phyloP scores from a whole-genome alignment of 441 rosid species.

The Macaranga tanarius region DNA sequence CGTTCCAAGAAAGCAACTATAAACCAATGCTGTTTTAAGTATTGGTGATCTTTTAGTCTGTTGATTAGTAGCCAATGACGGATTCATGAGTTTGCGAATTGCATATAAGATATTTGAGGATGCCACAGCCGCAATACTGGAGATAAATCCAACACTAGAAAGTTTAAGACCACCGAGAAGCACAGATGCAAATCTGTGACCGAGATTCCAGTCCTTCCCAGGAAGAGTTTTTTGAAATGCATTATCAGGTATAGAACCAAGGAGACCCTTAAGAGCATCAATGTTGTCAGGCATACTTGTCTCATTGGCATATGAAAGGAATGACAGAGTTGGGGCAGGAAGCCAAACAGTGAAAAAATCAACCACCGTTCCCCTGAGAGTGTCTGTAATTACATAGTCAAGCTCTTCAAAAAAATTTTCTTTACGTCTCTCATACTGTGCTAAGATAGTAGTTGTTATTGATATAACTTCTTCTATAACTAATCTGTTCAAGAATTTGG shows the following conservation, averaged over 20 bases:
- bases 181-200: slow-evolving; percentile 78
- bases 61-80: slow-evolving; percentile 43
- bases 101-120: slow-evolving; percentile 60
- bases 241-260: slow-evolving; percentile 87
- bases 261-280: slow-evolving; percentile 66
- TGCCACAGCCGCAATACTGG: slow-evolving; percentile 83
- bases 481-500: slow-evolving; percentile 84
- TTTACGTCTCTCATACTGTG: slow-evolving; percentile 86
- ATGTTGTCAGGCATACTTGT: slow-evolving; percentile 47
- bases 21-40: slow-evolving; percentile 78
- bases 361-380: slow-evolving; percentile 70
- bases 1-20: slow-evolving; percentile 75
- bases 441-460: slow-evolving; percentile 81
- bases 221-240: slow-evolving; percentile 89
- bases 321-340: slow-evolving; percentile 91
- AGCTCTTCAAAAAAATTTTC: slow-evolving; percentile 86
- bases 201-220: slow-evolving; percentile 75
- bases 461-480: slow-evolving; percentile 94
- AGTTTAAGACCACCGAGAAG: slow-evolving; percentile 83
- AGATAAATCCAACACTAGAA: slow-evolving; percentile 78
- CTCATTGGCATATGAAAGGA: slow-evolving; percentile 68
- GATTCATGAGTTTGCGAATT: slow-evolving; percentile 53
- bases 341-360: slow-evolving; percentile 97
- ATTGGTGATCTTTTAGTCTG: slow-evolving; percentile 77
- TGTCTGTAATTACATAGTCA: slow-evolving; percentile 88